Evolutionary conservation across 2,329 filamentous ascomycete genomes (phyloP), one percentile per base, ranked within the genome.

Genomic region (Hymenoscyphus fructigenus): DNA sequence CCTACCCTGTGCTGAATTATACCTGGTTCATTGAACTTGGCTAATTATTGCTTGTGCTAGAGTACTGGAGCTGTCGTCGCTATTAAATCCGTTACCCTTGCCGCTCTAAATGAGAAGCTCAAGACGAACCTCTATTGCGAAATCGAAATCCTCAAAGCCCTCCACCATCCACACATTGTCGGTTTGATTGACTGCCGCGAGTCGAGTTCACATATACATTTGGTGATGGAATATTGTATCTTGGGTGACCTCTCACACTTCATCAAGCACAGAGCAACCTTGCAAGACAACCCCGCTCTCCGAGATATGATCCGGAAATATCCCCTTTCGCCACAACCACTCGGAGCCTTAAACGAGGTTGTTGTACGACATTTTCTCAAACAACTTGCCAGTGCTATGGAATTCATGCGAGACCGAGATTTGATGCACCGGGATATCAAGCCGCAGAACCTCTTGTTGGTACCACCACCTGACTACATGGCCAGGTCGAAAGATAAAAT

Each of bases 221-320:
- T 99, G 65, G 89, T 98, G 68, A 99, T 98, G 94, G 95, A 99
- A 80, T 98, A 96, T 79, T 98, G 95, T 80, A 92, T 96, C 76
- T 85, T 99, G 50, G 94, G 95, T 26, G 95, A 99, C 75, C 80
- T 99, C 65, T 96, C 95, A 12, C 84, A 94, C 62, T 98, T 99
- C 78, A 97, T 99, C 80, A 96, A 95, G 83, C 96, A 95, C 80
- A 87, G 94, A 66, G 88, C 94, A 66, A 91, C 89, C 75, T 85
- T 97, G 57, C 85, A 84, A 56, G 90, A 89, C 60, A 91, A 96
- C 75, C 88, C 91, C 32, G 90, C 91, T 61, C 95, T 94, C 3
- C 86, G 88, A 74, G 92, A 96, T 71, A 94, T 98, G 88, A 92
- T 96, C 67, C 85, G 89, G 74, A 97, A 96, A 77, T 98, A 99